Percentiles rank a stretch among this genome's conserved stretches.
Conservation (phyloP, 495 filamentous ascomycete genomes). For the Tuber aestivum region DNA sequence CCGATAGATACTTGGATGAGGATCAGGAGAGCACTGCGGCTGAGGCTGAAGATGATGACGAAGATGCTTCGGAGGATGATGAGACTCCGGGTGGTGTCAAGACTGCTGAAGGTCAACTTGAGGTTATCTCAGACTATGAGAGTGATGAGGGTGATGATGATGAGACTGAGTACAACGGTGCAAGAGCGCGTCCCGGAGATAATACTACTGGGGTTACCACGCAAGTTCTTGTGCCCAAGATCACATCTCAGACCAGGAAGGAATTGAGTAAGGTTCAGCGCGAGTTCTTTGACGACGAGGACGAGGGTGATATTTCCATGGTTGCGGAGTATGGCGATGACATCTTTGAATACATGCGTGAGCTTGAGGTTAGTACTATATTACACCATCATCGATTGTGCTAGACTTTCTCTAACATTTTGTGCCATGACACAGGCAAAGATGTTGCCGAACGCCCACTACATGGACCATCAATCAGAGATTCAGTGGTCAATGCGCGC, state of each 20-base stretch:
- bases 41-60: slow-evolving; percentile 37
- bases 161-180: slow-evolving; percentile 23
- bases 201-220: slow-evolving; percentile 41
- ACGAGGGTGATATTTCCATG: slow-evolving; percentile 93
- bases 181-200: slow-evolving; percentile 28
- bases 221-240: slow-evolving; percentile 37
- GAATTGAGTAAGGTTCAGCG: slow-evolving; percentile 31
- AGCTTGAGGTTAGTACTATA: slow-evolving; percentile 68
- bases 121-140: slow-evolving; percentile 37
- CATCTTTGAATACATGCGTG: slow-evolving; percentile 85
- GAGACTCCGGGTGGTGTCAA: slow-evolving; percentile 27
- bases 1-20: slow-evolving; percentile 39
- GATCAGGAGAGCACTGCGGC: slow-evolving; percentile 38
- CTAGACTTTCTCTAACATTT: slow-evolving; percentile 9
- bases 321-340: slow-evolving; percentile 93
- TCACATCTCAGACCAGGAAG: slow-evolving; percentile 35
- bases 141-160: slow-evolving; percentile 38
- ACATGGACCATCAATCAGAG: slow-evolving; percentile 96
- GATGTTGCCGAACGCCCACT: slow-evolving; percentile 79
- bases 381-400: slow-evolving; percentile 10
- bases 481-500: slow-evolving; percentile 99
- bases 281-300: slow-evolving; percentile 59
- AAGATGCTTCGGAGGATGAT: slow-evolving; percentile 31
- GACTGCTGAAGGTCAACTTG: slow-evolving; percentile 13
- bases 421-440: slow-evolving; percentile 52